phyloP scores from a whole-genome alignment of 164 flowering plant species.

The Dillenia suffruticosa region DNA sequence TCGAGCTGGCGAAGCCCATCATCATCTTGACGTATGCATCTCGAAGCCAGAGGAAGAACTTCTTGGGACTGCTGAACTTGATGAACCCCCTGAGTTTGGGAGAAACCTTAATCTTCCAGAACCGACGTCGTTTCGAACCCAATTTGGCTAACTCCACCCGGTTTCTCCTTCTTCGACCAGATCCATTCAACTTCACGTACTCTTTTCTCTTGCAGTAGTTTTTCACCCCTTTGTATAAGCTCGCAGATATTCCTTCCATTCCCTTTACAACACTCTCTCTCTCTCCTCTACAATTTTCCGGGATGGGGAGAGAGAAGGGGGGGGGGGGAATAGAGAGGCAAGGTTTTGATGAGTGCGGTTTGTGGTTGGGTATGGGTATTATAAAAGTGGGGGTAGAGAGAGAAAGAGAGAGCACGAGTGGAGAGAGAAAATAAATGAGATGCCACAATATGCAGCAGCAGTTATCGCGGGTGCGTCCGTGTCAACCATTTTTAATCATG shows the following conservation, averaged over 20 bases:
- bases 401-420: too few species aligned
- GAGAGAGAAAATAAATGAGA: too few species aligned
- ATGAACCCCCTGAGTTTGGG: slow-evolving; percentile 34
- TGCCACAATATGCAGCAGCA: too few species aligned
- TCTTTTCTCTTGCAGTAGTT: slow-evolving; percentile 46
- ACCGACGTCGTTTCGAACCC: slow-evolving; percentile 23
- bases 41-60: slow-evolving; percentile 38
- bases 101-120: slow-evolving; percentile 43
- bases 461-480: too few species aligned
- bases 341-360: too few species aligned
- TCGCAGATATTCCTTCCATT: slow-evolving; percentile 44
- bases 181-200: slow-evolving; percentile 42
- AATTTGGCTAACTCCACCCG: slow-evolving; percentile 10
- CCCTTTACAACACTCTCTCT: not conserved
- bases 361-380: not conserved
- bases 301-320: not conserved
- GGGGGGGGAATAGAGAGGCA: not conserved
- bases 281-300: not conserved
- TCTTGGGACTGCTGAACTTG: slow-evolving; percentile 36
- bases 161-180: slow-evolving; percentile 15
- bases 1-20: slow-evolving; percentile 53
- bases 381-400: not conserved
- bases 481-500: too few species aligned
- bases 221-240: slow-evolving; percentile 33
- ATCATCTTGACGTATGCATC: slow-evolving; percentile 82